Base-by-base conservation (phyloP, 345 rosid genomes). In the Moringa oleifera region DNA sequence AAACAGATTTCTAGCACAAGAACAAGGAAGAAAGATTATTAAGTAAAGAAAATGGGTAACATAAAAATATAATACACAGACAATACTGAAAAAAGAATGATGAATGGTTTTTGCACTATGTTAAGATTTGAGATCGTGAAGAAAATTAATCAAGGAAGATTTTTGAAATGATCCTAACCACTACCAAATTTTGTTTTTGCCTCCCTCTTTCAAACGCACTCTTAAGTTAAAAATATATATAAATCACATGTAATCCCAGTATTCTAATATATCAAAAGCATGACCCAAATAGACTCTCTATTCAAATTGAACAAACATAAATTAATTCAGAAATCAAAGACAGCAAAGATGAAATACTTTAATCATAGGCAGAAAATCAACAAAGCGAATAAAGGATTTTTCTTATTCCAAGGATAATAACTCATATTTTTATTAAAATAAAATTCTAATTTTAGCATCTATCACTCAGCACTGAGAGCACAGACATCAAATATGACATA, bases 1-100 rank as follows among this genome's bases (percentile, higher is more conserved):
- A 94, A 94, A 69, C 83, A 53, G 49, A 68, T 77, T 28, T 61
- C 99, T 94, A 73, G 51, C 36, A 57, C 62, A 71, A 25, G 18
- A 61, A 15, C 19, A 61, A 51, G 23, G 33, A 23, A 33, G 37
- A 20, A 33, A 37, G 15, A 49, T 18, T 19, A 71, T 68, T 55
- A 71, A 24, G 51, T 18, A n/a, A 76, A 53, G 53, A 20, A 23
- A 55, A 53, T 23, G 15, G 45, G 19, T 20, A 47, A 46, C 55
- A 57, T 4, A 55, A 52, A 53, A 53, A 47, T 24, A 11, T 11
- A 41, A 4, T 7, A 41, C 13, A 5, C 17, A 41, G 12, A 5
- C 6, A 41, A 41, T 41, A 61, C 51, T 21, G 37, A n/a, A 36
- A 55, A 45, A 59, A 71, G 25, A 67, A 19, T 6, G 4, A 22